Evolutionary conservation across 1,284 basidiomycete species (phyloP).

Genomic region (Ganoderma sp.): DNA sequence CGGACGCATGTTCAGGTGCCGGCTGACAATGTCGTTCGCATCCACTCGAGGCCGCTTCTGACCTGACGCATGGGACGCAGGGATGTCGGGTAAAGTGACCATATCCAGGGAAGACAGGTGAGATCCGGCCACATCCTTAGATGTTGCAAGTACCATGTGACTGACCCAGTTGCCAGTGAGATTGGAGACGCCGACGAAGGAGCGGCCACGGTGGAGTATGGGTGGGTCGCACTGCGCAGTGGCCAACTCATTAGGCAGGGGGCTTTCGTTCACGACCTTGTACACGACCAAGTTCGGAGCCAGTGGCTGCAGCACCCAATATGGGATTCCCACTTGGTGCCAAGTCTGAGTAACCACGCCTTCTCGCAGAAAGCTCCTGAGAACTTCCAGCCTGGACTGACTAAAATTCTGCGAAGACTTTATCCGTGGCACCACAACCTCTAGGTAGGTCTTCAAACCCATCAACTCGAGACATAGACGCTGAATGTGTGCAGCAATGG

Average conservation of each 20-base stretch:
- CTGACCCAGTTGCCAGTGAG: not conserved
- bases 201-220: not conserved
- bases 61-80: not conserved
- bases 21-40: not conserved
- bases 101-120: not conserved
- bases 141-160: not conserved
- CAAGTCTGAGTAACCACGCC: not conserved
- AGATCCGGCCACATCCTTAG: not conserved
- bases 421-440: not conserved
- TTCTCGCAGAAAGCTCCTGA: not conserved
- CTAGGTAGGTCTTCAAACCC: not conserved
- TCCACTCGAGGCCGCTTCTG: not conserved
- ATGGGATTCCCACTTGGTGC: not conserved
- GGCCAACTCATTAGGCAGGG: not conserved
- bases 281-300: not conserved
- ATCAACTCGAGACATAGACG: not conserved
- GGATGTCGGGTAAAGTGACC: not conserved
- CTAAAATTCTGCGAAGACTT: not conserved
- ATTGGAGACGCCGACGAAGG: not conserved
- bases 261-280: not conserved
- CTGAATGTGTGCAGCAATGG: not conserved
- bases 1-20: not conserved
- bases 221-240: not conserved
- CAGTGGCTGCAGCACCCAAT: not conserved
- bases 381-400: not conserved